phyloP scores from a whole-genome alignment of 2,329 filamentous ascomycete species.

The Aspergillus sp. region DNA sequence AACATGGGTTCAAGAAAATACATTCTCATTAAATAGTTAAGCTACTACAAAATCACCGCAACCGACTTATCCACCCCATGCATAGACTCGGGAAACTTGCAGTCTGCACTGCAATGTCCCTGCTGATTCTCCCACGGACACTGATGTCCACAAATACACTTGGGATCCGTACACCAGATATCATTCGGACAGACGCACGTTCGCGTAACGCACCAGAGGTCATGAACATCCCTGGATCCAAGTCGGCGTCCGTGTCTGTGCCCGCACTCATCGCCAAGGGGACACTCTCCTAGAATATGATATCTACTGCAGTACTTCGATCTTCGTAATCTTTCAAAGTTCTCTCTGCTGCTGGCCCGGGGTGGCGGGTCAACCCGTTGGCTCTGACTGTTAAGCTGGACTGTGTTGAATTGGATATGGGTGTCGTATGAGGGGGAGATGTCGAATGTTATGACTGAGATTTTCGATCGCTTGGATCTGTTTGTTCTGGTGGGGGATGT shows the following conservation, averaged over 20 bases:
- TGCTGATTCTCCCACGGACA: constrained; percentile 21
- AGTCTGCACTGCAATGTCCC: constrained; percentile 16
- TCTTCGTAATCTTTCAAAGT: not conserved
- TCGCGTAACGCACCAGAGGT: constrained; percentile 35
- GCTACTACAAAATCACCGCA: not conserved
- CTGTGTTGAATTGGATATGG: not conserved
- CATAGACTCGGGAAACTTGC: constrained; percentile 23
- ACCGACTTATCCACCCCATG: constrained; percentile 24
- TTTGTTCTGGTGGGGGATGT: not conserved
- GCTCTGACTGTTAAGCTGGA: not conserved
- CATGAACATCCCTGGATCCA: constrained; percentile 22
- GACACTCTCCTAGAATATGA: constrained; percentile 31
- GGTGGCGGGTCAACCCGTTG: constrained; percentile 1
- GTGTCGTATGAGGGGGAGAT: not conserved
- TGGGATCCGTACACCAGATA: constrained; percentile 29
- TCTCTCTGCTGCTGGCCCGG: not conserved
- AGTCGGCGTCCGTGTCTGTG: constrained; percentile 31
- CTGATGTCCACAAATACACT: constrained; percentile 31
- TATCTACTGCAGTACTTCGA: constrained; percentile 38
- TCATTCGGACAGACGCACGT: constrained; percentile 30
- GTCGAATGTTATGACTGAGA: not conserved
- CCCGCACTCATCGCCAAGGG: constrained; percentile 23
- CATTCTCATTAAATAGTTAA: not conserved
- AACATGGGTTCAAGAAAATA: too few relatives aligned
- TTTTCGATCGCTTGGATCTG: not conserved